These are phyloP conservation scores for Tanozyma kutaoensis DNA, from an alignment of 805 yeast genomes.

Conservation along the genomic window DNA sequence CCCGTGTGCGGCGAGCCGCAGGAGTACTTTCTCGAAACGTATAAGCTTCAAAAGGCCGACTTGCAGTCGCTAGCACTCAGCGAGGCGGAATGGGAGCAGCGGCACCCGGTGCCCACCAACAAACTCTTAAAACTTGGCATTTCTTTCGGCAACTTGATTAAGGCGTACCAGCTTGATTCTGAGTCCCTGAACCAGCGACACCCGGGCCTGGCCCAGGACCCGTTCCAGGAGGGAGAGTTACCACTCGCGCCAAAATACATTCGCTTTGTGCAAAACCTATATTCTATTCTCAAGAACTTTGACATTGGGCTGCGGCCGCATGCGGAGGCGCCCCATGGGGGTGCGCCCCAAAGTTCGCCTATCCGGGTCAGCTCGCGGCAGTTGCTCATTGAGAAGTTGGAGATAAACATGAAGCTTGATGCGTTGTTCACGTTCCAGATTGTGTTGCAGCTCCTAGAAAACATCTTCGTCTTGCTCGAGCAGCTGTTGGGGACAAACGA, in stretches of 20 bases:
- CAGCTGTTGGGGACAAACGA: constrained; percentile 11
- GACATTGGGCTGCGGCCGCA: too few species aligned
- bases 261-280: constrained; percentile 19
- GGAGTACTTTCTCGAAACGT: constrained; percentile 17
- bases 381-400: constrained; percentile 28
- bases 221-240: constrained; percentile 2
- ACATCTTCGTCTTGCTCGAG: constrained; percentile 13
- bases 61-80: constrained; percentile 9
- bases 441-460: constrained; percentile 15
- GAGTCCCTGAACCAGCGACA: constrained; percentile 14
- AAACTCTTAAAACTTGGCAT: constrained; percentile 27
- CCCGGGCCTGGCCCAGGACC: constrained; percentile 9
- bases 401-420: constrained; percentile 27
- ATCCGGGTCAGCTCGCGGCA: constrained; percentile 26
- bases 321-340: constrained; percentile 2
- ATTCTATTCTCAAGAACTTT: constrained; percentile 21
- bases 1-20: constrained; percentile 13
- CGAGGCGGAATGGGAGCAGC: constrained; percentile 6
- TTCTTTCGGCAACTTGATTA: constrained; percentile 26
- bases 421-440: constrained; percentile 23
- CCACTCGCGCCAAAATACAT: constrained; percentile 10
- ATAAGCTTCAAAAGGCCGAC: constrained; percentile 12
- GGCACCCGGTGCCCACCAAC: constrained; percentile 19
- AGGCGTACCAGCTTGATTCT: constrained; percentile 21
- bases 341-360: constrained; percentile 15